Conservation (phyloP, 75 land plant species). For the Adiantum capillusveneris region DNA sequence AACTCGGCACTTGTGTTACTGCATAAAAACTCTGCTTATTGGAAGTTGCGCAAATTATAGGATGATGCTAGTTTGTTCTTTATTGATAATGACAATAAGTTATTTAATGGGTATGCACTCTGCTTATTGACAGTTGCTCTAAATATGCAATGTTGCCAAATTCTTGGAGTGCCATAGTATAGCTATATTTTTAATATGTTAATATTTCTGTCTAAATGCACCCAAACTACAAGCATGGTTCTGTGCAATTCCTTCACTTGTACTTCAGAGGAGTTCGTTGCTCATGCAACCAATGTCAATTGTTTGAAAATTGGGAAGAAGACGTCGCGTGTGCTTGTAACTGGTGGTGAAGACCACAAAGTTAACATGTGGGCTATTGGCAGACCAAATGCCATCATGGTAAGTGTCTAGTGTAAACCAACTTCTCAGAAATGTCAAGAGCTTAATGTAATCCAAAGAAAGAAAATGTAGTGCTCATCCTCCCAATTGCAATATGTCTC, state of each 20-base stretch:
- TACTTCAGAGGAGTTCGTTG: constrained; percentile 80
- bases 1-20: too few species aligned
- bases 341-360: constrained; percentile 95
- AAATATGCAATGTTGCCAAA: neutral
- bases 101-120: neutral
- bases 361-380: constrained; percentile 93
- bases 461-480: too few species aligned
- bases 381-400: constrained; percentile 73
- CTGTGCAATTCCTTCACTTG: neutral
- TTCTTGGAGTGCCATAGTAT: neutral
- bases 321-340: constrained; percentile 67
- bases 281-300: constrained; percentile 72
- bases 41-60: neutral
- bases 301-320: constrained; percentile 86
- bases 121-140: too few species aligned
- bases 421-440: too few species aligned
- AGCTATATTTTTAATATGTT: neutral
- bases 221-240: neutral
- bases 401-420: too few species aligned
- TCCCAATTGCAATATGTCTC: neutral
- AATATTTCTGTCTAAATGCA: neutral
- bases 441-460: too few species aligned
- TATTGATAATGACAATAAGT: neutral
- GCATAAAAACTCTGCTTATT: neutral
- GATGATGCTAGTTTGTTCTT: neutral